phyloP scores from a whole-genome alignment of 2,329 filamentous ascomycete species.

The Sodiomyces alkalinus region DNA sequence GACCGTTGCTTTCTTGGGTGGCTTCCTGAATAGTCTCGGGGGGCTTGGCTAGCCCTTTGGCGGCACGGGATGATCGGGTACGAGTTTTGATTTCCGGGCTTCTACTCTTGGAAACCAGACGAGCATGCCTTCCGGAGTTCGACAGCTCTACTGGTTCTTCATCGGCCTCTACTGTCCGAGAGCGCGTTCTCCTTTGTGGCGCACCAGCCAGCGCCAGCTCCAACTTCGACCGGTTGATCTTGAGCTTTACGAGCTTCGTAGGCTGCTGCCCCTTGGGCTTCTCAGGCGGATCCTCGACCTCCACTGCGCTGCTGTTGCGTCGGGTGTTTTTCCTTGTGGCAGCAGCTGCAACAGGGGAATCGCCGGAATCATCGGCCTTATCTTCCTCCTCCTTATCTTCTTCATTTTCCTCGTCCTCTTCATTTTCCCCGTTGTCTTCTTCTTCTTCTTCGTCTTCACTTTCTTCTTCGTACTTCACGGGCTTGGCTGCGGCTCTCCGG shows the following conservation, averaged over 20 bases:
- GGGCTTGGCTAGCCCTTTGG: slow-evolving; percentile 33
- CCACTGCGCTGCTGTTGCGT: background rate
- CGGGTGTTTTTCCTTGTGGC: background rate
- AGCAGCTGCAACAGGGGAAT: background rate
- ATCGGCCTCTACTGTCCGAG: slow-evolving; percentile 37
- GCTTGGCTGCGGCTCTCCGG: slow-evolving; percentile 30
- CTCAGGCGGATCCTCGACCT: slow-evolving; percentile 4
- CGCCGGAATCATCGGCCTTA: background rate
- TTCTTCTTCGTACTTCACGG: slow-evolving; percentile 31
- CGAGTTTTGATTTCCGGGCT: slow-evolving; percentile 37
- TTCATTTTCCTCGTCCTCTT: slow-evolving; percentile 13
- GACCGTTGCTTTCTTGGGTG: slow-evolving; percentile 33
- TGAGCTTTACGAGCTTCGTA: slow-evolving; percentile 29
- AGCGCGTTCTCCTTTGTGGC: slow-evolving; percentile 29
- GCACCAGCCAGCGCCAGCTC: slow-evolving; percentile 8
- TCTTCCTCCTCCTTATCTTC: too few relatives aligned
- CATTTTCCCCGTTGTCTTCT: slow-evolving; percentile 11
- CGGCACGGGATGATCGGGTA: slow-evolving; percentile 27
- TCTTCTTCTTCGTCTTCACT: slow-evolving; percentile 24
- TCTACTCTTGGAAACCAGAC: slow-evolving; percentile 33
- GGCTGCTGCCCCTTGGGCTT: slow-evolving; percentile 14
- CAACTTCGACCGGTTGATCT: slow-evolving; percentile 14
- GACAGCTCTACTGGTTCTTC: slow-evolving; percentile 43
- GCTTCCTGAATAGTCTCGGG: slow-evolving; percentile 35
- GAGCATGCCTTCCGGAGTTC: slow-evolving; percentile 43